A percentile compares a stretch with the other conserved stretches of the same genome.
These are phyloP conservation scores for Scytalidium sp. DNA, from an alignment of 2,329 filamentous ascomycete species.

Conservation along the genomic window DNA sequence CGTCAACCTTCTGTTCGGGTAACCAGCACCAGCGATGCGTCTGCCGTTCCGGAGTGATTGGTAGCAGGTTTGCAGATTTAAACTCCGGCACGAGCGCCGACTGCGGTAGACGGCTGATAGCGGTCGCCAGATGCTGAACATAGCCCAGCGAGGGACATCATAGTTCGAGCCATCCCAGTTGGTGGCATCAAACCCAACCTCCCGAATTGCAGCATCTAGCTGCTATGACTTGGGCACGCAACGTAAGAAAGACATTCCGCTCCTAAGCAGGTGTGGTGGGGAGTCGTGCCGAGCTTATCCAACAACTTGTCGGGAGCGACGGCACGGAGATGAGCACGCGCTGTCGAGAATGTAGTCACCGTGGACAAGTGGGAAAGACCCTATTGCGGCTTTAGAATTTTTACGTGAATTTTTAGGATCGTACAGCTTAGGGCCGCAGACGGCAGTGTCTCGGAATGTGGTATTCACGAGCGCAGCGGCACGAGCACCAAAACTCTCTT, in stretches of 20 bases:
- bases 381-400: not conserved
- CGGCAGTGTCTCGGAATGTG: not conserved
- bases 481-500: not conserved
- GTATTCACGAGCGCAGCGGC: not conserved
- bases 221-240: not conserved
- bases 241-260: not conserved
- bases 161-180: not conserved
- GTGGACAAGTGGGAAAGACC: not conserved
- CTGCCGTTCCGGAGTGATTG: not conserved
- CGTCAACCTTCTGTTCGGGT: not conserved
- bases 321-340: not conserved
- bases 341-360: not conserved
- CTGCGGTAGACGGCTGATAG: not conserved
- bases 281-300: not conserved
- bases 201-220: not conserved
- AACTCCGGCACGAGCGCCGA: not conserved
- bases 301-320: not conserved
- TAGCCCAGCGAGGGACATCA: not conserved
- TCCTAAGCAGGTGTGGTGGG: not conserved
- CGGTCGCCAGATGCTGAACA: not conserved
- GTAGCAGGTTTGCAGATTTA: not conserved
- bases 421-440: not conserved
- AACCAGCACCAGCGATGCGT: not conserved
- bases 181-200: not conserved
- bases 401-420: not conserved